phyloP scores from a whole-genome alignment of 1,284 basidiomycete species.

The Papiliotrema fonsecae region DNA sequence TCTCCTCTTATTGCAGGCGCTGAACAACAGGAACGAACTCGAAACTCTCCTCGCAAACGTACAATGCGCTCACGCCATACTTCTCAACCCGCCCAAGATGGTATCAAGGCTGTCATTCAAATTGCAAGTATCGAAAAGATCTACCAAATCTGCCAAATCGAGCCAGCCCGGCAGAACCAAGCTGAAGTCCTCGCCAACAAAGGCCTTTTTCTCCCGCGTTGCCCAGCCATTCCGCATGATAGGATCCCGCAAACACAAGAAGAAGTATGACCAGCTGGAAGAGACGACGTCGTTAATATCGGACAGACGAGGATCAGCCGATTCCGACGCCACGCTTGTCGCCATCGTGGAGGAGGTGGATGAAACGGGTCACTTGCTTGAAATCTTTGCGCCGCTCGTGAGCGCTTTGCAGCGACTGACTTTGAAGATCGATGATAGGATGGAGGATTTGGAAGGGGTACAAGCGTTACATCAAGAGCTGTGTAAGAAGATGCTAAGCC shows the following conservation, averaged over 20 bases:
- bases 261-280: neutral
- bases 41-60: neutral
- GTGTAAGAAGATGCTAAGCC: neutral
- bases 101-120: neutral
- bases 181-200: neutral
- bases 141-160: neutral
- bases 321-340: constrained; percentile 20
- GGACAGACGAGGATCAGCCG: constrained; percentile 9
- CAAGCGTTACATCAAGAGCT: neutral
- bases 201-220: neutral
- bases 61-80: neutral
- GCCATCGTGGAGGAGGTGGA: neutral
- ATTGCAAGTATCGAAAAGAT: neutral
- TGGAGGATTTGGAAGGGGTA: neutral
- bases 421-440: neutral
- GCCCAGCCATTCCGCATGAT: neutral
- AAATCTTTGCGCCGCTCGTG: constrained; percentile 16
- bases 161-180: neutral
- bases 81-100: neutral
- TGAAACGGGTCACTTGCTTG: constrained; percentile 7
- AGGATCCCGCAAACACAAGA: neutral
- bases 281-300: neutral
- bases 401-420: constrained; percentile 12
- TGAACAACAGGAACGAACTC: neutral
- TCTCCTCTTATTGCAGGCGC: too few species aligned